Conservation (phyloP, 2,329 filamentous ascomycete genomes). For the Neofusicoccum cordaticola region DNA sequence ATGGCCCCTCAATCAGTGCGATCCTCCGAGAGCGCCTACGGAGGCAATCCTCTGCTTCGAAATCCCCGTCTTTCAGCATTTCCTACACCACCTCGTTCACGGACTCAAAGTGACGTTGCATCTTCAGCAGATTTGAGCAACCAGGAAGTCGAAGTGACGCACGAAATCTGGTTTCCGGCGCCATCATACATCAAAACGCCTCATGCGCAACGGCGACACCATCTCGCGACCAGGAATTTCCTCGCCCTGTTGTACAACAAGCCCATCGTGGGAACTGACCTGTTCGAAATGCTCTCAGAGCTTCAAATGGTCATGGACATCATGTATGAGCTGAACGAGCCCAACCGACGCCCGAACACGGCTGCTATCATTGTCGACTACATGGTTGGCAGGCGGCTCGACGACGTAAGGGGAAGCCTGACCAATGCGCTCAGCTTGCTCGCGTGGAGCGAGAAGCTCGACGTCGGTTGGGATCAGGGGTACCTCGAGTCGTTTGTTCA, state of each 20-base stretch:
- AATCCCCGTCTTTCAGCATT: neutral
- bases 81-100: conserved; percentile 9
- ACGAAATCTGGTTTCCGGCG: conserved; percentile 61
- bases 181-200: conserved; percentile 48
- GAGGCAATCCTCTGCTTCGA: neutral
- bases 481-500: conserved; percentile 68
- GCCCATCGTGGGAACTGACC: conserved; percentile 62
- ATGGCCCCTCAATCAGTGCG: neutral
- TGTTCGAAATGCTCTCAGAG: conserved; percentile 63
- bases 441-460: conserved; percentile 63
- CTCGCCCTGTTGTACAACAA: conserved; percentile 64
- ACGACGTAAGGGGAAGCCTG: conserved; percentile 62
- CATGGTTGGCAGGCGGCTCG: conserved; percentile 57
- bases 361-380: conserved; percentile 62
- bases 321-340: conserved; percentile 49
- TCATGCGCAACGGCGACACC: conserved; percentile 54
- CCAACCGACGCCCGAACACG: conserved; percentile 43
- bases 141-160: conserved; percentile 28
- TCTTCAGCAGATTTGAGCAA: conserved; percentile 12
- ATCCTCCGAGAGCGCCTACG: neutral
- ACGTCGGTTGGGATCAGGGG: conserved; percentile 63
- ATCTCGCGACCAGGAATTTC: conserved; percentile 67
- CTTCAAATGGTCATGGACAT: conserved; percentile 59
- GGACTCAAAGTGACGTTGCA: conserved; percentile 16
- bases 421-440: conserved; percentile 61